phyloP scores from a whole-genome alignment of 2,329 filamentous ascomycete genomes.

The Aspergillus carbonarius region DNA sequence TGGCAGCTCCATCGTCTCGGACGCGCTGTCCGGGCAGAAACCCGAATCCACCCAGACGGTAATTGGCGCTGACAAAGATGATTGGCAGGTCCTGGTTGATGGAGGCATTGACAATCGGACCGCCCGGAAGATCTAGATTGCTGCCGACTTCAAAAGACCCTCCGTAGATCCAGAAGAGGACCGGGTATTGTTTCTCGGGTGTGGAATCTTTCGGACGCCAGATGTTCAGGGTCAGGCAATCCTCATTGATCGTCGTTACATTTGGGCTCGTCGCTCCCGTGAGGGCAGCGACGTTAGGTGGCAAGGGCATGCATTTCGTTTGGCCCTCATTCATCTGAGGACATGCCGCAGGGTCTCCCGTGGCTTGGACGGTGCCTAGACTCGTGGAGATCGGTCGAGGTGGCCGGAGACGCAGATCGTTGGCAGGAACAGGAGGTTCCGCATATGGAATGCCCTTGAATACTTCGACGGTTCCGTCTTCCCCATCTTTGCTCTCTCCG shows the following conservation, averaged over 20 bases:
- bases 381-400: neutral
- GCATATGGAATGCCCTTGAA: constrained; percentile 8
- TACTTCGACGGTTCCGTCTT: neutral
- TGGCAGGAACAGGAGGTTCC: neutral
- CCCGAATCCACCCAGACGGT: constrained; percentile 12
- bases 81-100: neutral
- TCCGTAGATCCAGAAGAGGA: constrained; percentile 13
- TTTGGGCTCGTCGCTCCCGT: neutral
- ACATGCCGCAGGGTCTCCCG: neutral
- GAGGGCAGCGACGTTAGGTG: neutral
- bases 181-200: neutral
- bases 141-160: constrained; percentile 3
- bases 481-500: neutral
- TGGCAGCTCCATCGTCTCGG: neutral
- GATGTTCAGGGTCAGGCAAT: constrained; percentile 10
- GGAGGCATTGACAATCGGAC: constrained; percentile 1
- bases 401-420: neutral
- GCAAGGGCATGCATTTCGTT: neutral
- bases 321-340: neutral
- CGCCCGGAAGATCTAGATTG: neutral
- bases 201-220: neutral
- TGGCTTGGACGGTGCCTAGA: constrained; percentile 1
- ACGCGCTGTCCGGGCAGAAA: constrained; percentile 7
- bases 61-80: constrained; percentile 13
- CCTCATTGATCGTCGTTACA: neutral